phyloP scores from a whole-genome alignment of 2,329 filamentous ascomycete species.

The Cephalotrichum gorgonifer region DNA sequence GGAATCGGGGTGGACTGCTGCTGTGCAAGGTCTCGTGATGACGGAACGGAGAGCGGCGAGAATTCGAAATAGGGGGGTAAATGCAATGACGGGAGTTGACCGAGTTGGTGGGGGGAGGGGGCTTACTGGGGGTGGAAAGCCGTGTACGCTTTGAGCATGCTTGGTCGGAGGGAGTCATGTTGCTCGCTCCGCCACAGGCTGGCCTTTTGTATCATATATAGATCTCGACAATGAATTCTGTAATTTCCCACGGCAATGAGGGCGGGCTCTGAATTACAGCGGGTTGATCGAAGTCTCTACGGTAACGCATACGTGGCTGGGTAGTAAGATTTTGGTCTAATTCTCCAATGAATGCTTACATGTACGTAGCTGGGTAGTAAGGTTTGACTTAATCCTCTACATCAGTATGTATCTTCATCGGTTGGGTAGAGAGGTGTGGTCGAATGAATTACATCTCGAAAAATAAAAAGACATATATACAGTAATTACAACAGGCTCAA shows the following conservation, averaged over 20 bases:
- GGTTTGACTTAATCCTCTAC: too few relatives aligned
- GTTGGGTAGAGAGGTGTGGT: neutral
- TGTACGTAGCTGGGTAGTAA: too few relatives aligned
- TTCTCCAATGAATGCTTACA: too few relatives aligned
- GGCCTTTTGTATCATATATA: neutral
- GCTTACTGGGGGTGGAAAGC: too few relatives aligned
- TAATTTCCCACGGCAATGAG: neutral
- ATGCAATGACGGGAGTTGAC: neutral
- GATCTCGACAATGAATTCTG: neutral
- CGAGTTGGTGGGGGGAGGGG: neutral
- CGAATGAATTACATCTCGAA: neutral
- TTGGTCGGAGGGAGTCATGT: neutral
- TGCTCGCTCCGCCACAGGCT: neutral
- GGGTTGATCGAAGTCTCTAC: too few relatives aligned
- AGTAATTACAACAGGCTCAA: neutral
- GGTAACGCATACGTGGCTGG: too few relatives aligned
- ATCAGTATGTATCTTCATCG: neutral
- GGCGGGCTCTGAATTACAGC: too few relatives aligned
- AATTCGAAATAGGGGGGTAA: neutral
- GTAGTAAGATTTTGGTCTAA: too few relatives aligned
- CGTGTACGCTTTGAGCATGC: neutral
- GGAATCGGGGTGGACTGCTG: slow-evolving; percentile 69
- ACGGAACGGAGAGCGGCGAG: neutral
- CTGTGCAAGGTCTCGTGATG: slow-evolving; percentile 56
- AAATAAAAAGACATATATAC: neutral